phyloP scores from a whole-genome alignment of 345 rosid genomes.

The Syzygium oleosum region DNA sequence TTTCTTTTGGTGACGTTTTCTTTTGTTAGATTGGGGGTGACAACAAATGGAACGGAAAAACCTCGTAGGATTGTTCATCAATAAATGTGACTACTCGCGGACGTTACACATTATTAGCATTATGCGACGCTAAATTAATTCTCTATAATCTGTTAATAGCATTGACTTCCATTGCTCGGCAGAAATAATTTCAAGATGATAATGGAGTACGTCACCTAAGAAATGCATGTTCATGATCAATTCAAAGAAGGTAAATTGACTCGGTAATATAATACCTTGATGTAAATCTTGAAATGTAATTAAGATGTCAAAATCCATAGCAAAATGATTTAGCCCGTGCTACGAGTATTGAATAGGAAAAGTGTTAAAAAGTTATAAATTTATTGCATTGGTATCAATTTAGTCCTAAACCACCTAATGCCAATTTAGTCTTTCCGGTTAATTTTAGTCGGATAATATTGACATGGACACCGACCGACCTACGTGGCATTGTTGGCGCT shows the following conservation, averaged over 20 bases:
- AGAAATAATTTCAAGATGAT: not conserved
- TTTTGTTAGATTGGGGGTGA: not conserved
- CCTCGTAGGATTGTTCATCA: not conserved
- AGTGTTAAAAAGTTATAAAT: too few relatives aligned
- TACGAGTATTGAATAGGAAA: not conserved
- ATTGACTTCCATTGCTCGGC: not conserved
- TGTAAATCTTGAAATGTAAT: not conserved
- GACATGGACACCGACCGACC: too few relatives aligned
- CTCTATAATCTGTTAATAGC: not conserved
- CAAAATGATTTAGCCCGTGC: not conserved
- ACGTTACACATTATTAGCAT: not conserved
- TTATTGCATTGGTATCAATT: too few relatives aligned
- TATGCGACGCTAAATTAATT: not conserved
- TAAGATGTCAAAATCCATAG: not conserved
- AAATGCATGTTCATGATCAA: not conserved
- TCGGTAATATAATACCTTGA: not conserved
- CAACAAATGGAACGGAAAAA: not conserved
- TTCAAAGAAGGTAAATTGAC: not conserved
- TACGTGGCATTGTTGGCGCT: too few relatives aligned
- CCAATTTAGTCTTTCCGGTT: too few relatives aligned
- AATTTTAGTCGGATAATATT: too few relatives aligned
- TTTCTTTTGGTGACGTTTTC: not conserved
- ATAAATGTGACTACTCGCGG: not conserved
- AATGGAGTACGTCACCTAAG: not conserved
- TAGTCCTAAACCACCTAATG: too few relatives aligned